Base-by-base conservation (phyloP, 2,329 filamentous ascomycete species). In the Aureobasidium sp. region DNA sequence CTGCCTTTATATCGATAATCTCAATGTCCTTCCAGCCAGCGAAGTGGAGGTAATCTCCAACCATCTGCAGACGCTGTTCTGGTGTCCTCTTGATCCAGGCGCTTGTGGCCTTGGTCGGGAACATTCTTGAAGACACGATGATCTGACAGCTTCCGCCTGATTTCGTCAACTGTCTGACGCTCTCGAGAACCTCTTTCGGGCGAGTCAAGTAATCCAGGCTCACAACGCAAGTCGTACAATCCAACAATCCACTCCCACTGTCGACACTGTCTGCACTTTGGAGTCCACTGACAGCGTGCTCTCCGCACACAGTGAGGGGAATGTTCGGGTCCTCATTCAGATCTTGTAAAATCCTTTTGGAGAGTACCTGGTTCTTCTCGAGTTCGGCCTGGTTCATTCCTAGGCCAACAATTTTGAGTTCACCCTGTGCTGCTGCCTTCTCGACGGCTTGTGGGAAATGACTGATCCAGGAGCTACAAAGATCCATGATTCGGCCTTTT, bases 21-120 rank as follows among this genome's bases (percentile, higher is more conserved):
- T 82, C 79, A 33, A 83, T 76, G n/a, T 76, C 67, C 37, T 72
- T 73, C 79, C 79, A 83, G 0, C 79, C 80, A 7, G 77, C 74
- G 66, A 78, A 79, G 68, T 77, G 75, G 63, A 82, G 69, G 66
- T 79, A 82, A 62, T 82, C 78, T 9, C 78, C 79, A 15, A 82
- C 78, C 74, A 81, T 79, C 62, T 72, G 65, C 64, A 82, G 66
- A 53, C 78, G 72, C 65, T 79, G 75, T 52, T 73, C 72, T 64
- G 81, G 79, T 56, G 69, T 66, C 31, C 79, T 68, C 59, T 71
- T 68, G 67, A 81, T 68, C 81, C 80, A 83, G 19, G 76, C 70
- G 27, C 70, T 71, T 6, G 82, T 75, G 1, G 76, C 80, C 65
- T 83, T 83, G 1, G 64, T 64, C 0, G 79, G 78, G 65, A 82